phyloP scores from a whole-genome alignment of 2,329 filamentous ascomycete species.

The Colletotrichum sp. region DNA sequence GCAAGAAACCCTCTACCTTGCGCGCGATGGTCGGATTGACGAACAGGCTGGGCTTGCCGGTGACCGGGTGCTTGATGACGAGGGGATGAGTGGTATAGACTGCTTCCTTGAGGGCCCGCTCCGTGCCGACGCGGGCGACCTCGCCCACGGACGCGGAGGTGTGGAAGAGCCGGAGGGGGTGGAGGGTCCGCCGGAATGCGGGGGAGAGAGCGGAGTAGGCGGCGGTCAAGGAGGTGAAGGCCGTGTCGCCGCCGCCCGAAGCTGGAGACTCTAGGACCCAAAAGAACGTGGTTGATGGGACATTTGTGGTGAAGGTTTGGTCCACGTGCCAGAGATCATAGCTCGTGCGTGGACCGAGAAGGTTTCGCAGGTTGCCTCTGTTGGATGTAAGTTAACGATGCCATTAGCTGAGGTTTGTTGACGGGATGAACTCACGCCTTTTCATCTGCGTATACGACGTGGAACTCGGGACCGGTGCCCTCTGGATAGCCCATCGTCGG shows the following conservation, averaged over 20 bases:
- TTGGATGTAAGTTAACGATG: neutral
- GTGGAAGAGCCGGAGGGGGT: slow-evolving; percentile 14
- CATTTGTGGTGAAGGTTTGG: slow-evolving; percentile 36
- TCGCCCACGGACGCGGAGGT: slow-evolving; percentile 34
- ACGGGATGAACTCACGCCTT: slow-evolving; percentile 23
- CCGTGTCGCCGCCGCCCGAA: slow-evolving; percentile 31
- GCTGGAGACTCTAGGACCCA: slow-evolving; percentile 34
- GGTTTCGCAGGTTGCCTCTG: slow-evolving; percentile 30
- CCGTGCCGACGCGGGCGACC: slow-evolving; percentile 29
- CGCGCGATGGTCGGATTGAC: slow-evolving; percentile 35
- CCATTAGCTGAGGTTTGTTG: neutral
- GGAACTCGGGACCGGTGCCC: slow-evolving; percentile 35
- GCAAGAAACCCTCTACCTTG: slow-evolving; percentile 30
- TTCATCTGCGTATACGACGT: slow-evolving; percentile 36
- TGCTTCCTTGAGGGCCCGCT: slow-evolving; percentile 31
- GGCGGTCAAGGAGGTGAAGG: slow-evolving; percentile 32
- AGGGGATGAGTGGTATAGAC: slow-evolving; percentile 33
- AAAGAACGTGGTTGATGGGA: slow-evolving; percentile 36
- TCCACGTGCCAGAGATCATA: slow-evolving; percentile 38
- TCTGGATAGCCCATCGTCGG: slow-evolving; percentile 35
- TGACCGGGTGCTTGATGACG: slow-evolving; percentile 33
- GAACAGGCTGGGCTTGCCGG: slow-evolving; percentile 29
- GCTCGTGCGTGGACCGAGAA: slow-evolving; percentile 28
- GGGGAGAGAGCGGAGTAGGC: slow-evolving; percentile 34
- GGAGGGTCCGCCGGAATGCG: slow-evolving; percentile 23